Evolutionary conservation across 1,139 yeast species (phyloP), one percentile per base, ranked within the genome.

Genomic region (Lodderomyces beijingensis): DNA sequence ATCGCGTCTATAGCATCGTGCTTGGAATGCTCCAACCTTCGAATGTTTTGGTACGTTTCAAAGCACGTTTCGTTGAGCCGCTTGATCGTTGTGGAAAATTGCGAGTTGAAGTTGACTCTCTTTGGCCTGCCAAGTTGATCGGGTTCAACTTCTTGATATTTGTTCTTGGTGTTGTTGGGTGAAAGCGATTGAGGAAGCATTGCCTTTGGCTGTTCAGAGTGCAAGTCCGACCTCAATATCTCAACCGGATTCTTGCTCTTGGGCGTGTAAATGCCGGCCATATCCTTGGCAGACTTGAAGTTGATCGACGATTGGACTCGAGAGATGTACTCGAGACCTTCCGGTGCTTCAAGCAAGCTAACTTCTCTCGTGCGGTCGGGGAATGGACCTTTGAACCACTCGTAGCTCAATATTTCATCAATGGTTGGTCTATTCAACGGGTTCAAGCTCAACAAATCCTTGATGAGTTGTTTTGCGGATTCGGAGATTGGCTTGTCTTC

Each of bases 151-250:
- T 86, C 94, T 56, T 81, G 83, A 59, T 89, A 89, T 59, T 89
- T 89, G 57, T 72, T 80, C 55, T 79, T 83, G 32, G 96, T 87
- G 47, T 88, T 89, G 44, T 91, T 91, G 11, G 97, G 97, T 18
- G 96, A 88, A 50, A 89, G 71, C 1, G 95, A 84, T 46, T 79
- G 83, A 27, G 97, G 97, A 45, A 89, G 67, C 44, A 89, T 72
- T 4, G 86, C 62, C 47, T 67, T 74, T 29, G 86, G 81, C 49
- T 75, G 76, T 51, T 79, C 86, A 33, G 84, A 77, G 47, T 77
- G 81, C 44, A 80, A 66, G 51, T 82, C 89, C 2, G 84, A 73
- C 48, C 74, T 76, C 41, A 82, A 71, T 28, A 82, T 79, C 50
- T 79, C 83, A 32, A 82, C 82, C 16, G 86, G 86, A 46, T 74